phyloP scores from a whole-genome alignment of 495 filamentous ascomycete species.

The Podospora conica region DNA sequence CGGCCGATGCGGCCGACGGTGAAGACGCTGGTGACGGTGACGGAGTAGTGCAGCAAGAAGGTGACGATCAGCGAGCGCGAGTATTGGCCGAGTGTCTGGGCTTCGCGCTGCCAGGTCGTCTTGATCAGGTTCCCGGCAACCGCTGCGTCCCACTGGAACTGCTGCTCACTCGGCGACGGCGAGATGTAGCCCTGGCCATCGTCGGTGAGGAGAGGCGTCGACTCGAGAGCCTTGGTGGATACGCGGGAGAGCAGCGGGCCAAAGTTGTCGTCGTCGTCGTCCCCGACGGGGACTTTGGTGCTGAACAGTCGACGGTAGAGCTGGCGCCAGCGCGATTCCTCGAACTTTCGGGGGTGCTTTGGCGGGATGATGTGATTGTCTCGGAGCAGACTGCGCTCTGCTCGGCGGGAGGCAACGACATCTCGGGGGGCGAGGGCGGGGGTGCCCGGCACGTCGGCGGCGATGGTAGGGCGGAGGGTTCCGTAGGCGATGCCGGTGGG shows the following conservation, averaged over 20 bases:
- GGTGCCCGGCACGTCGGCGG: conserved; percentile 44
- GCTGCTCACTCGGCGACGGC: conserved; percentile 28
- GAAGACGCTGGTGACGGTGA: conserved; percentile 63
- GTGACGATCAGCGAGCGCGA: conserved; percentile 58
- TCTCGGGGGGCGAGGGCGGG: conserved; percentile 48
- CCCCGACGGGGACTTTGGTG: conserved; percentile 43
- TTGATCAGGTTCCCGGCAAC: conserved; percentile 66
- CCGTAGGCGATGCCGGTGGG: conserved; percentile 60
- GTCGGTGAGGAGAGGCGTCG: conserved; percentile 30
- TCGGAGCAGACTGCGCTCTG: conserved; percentile 67
- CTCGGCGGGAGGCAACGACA: conserved; percentile 52
- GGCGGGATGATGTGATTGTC: conserved; percentile 71
- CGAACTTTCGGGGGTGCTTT: conserved; percentile 41
- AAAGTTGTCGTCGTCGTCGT: conserved; percentile 42
- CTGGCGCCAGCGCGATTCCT: conserved; percentile 17
- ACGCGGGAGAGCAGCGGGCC: conserved; percentile 24
- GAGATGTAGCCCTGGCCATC: conserved; percentile 9
- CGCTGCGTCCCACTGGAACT: conserved; percentile 63
- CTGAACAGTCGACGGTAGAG: conserved; percentile 40
- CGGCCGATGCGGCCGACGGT: conserved; percentile 60
- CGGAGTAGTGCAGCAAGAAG: conserved; percentile 65
- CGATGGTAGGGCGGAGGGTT: conserved; percentile 41
- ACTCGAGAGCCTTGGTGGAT: conserved; percentile 30
- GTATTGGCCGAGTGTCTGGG: conserved; percentile 55
- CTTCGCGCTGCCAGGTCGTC: conserved; percentile 79